Evolutionary conservation across 106 monocot genomes (phyloP).

Genomic region (Xerophyta viscosa): DNA sequence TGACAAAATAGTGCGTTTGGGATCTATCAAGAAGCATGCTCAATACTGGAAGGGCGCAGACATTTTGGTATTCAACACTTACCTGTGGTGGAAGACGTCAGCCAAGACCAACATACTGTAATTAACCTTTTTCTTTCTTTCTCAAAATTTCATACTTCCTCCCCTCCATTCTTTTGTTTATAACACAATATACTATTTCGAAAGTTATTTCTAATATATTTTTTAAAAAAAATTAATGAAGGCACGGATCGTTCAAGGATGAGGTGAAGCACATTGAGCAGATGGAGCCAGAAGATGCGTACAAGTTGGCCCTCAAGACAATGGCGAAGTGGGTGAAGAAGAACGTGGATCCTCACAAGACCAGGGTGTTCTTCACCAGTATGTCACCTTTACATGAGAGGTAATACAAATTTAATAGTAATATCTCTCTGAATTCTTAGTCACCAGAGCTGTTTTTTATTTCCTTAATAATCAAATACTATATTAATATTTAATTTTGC

Average conservation of each 20-base stretch:
- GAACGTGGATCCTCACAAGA: constrained; percentile 6
- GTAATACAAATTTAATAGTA: too few species aligned
- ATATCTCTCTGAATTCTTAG: too few species aligned
- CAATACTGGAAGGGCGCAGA: constrained; percentile 45
- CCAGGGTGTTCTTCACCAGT: background rate
- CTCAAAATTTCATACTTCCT: background rate
- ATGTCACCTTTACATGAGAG: constrained; percentile 5
- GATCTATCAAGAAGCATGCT: constrained; percentile 46
- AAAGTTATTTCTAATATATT: too few species aligned
- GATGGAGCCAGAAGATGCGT: constrained; percentile 4
- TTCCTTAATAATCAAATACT: too few species aligned
- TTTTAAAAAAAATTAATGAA: too few species aligned
- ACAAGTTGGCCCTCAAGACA: constrained; percentile 1
- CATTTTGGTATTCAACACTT: constrained; percentile 48
- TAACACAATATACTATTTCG: too few species aligned
- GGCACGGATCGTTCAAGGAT: background rate
- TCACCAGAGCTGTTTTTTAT: too few species aligned
- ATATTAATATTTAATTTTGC: background rate
- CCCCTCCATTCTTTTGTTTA: too few species aligned
- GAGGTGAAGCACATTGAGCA: constrained; percentile 1
- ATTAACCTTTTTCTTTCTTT: background rate
- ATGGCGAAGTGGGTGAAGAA: background rate
- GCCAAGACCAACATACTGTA: constrained; percentile 56
- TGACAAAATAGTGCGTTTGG: constrained; percentile 21
- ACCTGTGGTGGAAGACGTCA: constrained; percentile 65